Base-by-base conservation (phyloP, 1,139 yeast genomes). In the Kluyveromyces marxianus region DNA sequence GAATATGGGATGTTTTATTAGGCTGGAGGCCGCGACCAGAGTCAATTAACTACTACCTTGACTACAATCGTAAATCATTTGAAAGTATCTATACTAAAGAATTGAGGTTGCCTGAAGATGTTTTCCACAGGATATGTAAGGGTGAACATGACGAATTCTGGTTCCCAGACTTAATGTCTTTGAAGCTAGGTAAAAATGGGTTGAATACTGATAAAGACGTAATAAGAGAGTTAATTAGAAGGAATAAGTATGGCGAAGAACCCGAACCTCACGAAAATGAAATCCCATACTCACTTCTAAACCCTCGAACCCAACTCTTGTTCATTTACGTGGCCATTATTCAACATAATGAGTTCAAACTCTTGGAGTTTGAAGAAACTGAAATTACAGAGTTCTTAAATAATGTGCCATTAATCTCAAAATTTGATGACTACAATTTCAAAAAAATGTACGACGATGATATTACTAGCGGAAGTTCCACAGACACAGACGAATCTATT, bases 281-380 rank as follows among this genome's bases (percentile, higher is more conserved):
- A 28, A 68, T 79, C n/a, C 84, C 86, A 7, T 82, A 79, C 63
- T 77, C 90, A 3, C 70, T 73, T 44, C 68, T 85, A 36, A 90
- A 86, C 58, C 88, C 94, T 1, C 95, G 85, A 59, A 73, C 82
- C 35, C 92, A 86, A 66, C 74, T 89, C 40, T 68, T 85, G 2
- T 90, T 88, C 61, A 77, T 86, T 6, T 80, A 88, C 44, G 69
- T 89, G 45, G 89, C 96, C 1, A 75, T 89, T 44, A 70, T 90
- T 52, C 88, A 87, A 63, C 80, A 92, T 42, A 83, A 85, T 62
- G 90, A 85, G 57, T 79, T 79, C 55, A 79, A 83, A 36, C 72
- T 90, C 48, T 74, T 87, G 52, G 97, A 90, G 60, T 77, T 88
- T 52, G 97, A 90, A 59, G 95, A 86, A 61, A 82, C 87, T 54